phyloP scores from a whole-genome alignment of 306 rosid species.

The Oemleria cerasiformis region DNA sequence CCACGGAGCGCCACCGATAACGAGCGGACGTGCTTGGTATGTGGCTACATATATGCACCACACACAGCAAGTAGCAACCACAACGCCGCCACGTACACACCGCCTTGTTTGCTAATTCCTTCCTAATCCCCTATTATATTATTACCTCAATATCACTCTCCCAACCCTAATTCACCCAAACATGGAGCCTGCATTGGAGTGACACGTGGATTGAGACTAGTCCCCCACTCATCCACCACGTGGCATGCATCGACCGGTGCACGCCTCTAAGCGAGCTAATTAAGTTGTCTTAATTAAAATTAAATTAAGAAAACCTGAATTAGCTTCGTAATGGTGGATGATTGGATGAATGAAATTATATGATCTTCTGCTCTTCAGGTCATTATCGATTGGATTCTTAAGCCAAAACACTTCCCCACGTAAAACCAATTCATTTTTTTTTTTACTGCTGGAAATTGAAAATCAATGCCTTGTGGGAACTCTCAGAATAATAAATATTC shows the following conservation, averaged over 20 bases:
- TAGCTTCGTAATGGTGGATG: conserved; percentile 1
- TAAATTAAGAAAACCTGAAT: neutral
- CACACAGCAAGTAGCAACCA: neutral
- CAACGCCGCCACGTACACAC: neutral
- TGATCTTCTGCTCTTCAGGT: neutral
- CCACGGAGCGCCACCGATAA: neutral
- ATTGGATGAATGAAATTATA: neutral
- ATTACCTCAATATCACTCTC: neutral
- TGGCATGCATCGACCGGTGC: neutral
- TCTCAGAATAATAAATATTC: neutral
- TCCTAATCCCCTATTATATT: neutral
- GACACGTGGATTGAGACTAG: neutral
- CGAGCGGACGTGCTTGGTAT: neutral
- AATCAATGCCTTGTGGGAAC: neutral
- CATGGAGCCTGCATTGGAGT: neutral
- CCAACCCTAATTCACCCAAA: neutral
- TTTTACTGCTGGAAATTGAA: neutral
- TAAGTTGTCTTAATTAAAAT: neutral
- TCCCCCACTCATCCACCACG: conserved; percentile 1
- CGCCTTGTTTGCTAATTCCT: neutral
- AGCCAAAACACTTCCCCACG: neutral
- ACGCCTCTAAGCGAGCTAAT: neutral
- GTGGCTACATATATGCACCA: neutral
- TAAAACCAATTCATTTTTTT: neutral
- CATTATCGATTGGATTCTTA: neutral